Base-by-base conservation (phyloP, 345 rosid species). In the Kandelia obovata region DNA sequence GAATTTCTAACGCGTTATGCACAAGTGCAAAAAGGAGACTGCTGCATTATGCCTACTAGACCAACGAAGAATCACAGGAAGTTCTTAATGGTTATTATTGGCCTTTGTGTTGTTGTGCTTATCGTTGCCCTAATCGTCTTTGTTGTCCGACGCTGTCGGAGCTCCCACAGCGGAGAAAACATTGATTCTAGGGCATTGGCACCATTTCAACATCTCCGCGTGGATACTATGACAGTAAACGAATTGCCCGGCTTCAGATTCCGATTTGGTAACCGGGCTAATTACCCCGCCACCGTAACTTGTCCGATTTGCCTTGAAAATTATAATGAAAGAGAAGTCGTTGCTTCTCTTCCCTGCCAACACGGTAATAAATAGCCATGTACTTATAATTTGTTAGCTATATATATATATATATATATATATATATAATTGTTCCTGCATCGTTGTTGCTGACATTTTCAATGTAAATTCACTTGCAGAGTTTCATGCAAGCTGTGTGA, bases 251-350 rank as follows among this genome's bases (percentile, higher is more conserved):
- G 37, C 37, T 34, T 34, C 37, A 34, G 37, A 34, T 34, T 34
- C 76, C 32, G 63, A 58, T 81, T 80, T 65, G 71, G 75, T 26
- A 39, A 35, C 53, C 79, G 65, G 43, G 61, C 51, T 77, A 75
- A 49, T n/a, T 76, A 65, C 62, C 76, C 66, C 10, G 26, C 55
- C 4, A 82, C 85, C 30, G 92, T 86, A 69, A 86, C 92, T 26
- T 87, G 96, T 78, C 82, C 89, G 0, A 86, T 91, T 34, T 89
- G 95, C 72, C 92, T 87, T 39, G 97, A 86, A 81, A 95, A 89
- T 75, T 91, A 86, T 69, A 73, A 71, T 71, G 80, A 83, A 68
- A 91, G 90, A 60, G 91, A 89, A 77, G 69, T 47, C 77, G 76
- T 91, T 53, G 87, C 82, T 78, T 71, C 83, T 70, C 92, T 91